Conservation (phyloP, 768 basidiomycete species). For the Tulasnella sp. region DNA sequence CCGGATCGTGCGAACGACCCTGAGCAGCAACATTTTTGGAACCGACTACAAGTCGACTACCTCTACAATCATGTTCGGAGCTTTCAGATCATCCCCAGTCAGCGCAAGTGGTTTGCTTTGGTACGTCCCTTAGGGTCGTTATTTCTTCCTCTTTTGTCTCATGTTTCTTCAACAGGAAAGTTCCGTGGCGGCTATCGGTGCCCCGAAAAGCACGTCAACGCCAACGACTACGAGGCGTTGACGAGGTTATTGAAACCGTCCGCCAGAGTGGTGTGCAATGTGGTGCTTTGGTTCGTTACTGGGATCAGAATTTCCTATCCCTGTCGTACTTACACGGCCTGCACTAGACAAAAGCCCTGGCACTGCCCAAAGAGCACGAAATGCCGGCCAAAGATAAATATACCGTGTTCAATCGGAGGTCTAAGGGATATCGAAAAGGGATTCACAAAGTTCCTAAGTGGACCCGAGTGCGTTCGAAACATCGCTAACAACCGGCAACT, state of each 20-base stretch:
- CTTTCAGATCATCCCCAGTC: constrained; percentile 57
- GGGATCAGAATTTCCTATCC: not conserved
- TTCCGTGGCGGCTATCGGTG: constrained; percentile 84
- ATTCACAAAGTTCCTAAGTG: constrained; percentile 98
- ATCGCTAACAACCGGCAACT: not conserved
- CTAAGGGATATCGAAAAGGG: constrained; percentile 79
- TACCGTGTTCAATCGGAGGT: constrained; percentile 72
- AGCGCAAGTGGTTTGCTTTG: constrained; percentile 76
- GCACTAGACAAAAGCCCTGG: constrained; percentile 61
- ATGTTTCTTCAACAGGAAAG: constrained; percentile 61
- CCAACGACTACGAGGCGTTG: constrained; percentile 84
- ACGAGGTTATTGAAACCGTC: constrained; percentile 87
- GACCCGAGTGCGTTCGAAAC: constrained; percentile 66
- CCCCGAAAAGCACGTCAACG: constrained; percentile 93
- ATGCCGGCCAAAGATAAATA: constrained; percentile 95
- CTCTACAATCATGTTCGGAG: constrained; percentile 64
- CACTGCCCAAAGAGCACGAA: constrained; percentile 87
- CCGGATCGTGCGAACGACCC: not conserved
- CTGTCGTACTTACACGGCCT: not conserved
- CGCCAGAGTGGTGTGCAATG: constrained; percentile 76
- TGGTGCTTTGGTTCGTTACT: constrained; percentile 60
- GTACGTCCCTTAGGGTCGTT: constrained; percentile 45
- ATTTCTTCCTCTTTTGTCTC: not conserved
- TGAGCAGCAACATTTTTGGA: not conserved
- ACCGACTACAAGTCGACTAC: too few species aligned